Evolutionary conservation across 768 basidiomycete genomes (phyloP), one percentile per base, ranked within the genome.

Genomic region (Pisolithus marmoratus): DNA sequence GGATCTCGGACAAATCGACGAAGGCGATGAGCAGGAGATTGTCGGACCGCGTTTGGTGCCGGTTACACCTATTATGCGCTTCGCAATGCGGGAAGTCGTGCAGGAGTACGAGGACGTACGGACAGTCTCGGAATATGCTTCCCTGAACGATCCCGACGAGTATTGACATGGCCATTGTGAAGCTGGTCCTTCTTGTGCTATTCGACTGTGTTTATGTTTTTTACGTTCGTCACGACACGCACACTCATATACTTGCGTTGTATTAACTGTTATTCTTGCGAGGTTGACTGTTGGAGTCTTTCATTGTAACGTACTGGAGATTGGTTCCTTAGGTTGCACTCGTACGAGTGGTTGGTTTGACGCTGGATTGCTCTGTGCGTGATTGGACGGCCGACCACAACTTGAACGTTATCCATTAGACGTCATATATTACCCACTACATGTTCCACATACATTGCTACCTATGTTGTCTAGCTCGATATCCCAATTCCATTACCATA

Each of bases 51-150:
- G 85, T 65, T 63, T 93, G 51, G 75, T 89, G 29, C 84, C 90
- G 8, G 78, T 80, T 17, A 86, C 88, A 2, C 87, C 89, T 2
- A 87, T 92, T 53, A 87, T 91, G 82, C 74, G 84, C 26, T 89
- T 73, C 64, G 90, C 90, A 44, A 92, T 92, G 88, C 73, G 81
- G 47, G 84, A 88, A 62, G 89, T 92, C 8, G 80, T 93, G 17
- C 78, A 81, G 60, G 90, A 93, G 68, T 91, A 89, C 57, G 83
- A 90, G 57, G 85, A 89, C 56, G 80, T 83, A 53, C 78, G 77
- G 62, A 84, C 84, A 14, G 77, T 83, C 31, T 88, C 85, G 7
- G 88, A 90, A 56, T 90, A 90, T 60, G 87, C 85, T 15, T 89
- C 86, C 8, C 70, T 90, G 43, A 68, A 68, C 12, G 66, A 89